phyloP scores from a whole-genome alignment of 2,329 filamentous ascomycete genomes.

The Aureobasidium uvarum region DNA sequence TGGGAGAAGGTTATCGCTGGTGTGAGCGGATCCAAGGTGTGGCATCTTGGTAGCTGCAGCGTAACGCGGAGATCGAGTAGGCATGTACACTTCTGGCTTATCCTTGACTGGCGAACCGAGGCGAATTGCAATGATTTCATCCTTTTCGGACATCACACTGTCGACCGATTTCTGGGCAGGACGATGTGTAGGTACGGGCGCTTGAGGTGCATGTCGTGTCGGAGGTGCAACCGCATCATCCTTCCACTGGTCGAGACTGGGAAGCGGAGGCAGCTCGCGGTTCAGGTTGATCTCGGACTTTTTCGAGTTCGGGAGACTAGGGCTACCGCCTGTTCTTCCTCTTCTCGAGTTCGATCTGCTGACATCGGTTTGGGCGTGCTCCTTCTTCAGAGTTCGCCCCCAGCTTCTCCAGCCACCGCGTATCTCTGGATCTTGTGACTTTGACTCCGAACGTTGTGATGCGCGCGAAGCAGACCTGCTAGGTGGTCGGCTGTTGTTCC shows the following conservation, averaged over 20 bases:
- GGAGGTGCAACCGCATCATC: slow-evolving; percentile 29
- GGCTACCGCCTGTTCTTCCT: slow-evolving; percentile 6
- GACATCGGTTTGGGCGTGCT: slow-evolving; percentile 7
- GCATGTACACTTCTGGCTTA: slow-evolving; percentile 29
- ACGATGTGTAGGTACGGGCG: slow-evolving; percentile 12
- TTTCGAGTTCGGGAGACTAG: not conserved
- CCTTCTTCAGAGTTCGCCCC: slow-evolving; percentile 17
- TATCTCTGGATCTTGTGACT: slow-evolving; percentile 6
- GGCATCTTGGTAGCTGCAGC: slow-evolving; percentile 1
- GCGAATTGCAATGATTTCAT: slow-evolving; percentile 30
- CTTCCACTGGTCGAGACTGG: slow-evolving; percentile 46
- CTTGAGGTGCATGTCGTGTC: not conserved
- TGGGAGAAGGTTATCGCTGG: slow-evolving; percentile 24
- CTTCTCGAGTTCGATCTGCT: slow-evolving; percentile 24
- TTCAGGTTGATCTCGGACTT: slow-evolving; percentile 44
- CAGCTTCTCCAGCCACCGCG: slow-evolving; percentile 21
- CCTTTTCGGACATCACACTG: slow-evolving; percentile 25
- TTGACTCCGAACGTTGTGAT: slow-evolving; percentile 5
- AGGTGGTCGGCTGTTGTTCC: slow-evolving; percentile 1
- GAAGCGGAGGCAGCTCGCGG: slow-evolving; percentile 49
- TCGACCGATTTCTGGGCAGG: slow-evolving; percentile 22
- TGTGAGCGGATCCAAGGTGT: slow-evolving; percentile 18
- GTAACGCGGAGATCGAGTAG: slow-evolving; percentile 27
- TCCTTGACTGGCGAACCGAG: slow-evolving; percentile 32
- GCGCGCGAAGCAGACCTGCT: slow-evolving; percentile 9